Evolutionary conservation across 192 early-diverging fungal genomes (phyloP), one percentile per base, ranked within the genome.

Genomic region (Coemansia sp.): DNA sequence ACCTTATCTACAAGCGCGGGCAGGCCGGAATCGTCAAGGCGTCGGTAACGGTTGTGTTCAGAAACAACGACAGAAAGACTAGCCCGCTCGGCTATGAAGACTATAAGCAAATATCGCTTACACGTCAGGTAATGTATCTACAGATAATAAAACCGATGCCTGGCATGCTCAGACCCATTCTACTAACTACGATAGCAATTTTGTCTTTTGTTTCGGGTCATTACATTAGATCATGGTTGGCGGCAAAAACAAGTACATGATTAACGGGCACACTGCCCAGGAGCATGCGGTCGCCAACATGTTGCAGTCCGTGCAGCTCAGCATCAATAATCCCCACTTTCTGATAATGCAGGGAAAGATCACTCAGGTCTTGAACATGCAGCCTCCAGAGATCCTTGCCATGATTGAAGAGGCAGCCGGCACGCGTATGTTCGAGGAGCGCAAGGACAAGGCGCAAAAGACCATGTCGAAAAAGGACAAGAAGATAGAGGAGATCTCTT

Each of bases 281-380:
- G 92, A 95, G 62, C 89, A 96, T 59, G 87, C 88, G 17, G 94
- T 99, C 2, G 86, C 88, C 53, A 94, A 87, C 63, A 74, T 99
- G 56, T 94, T 98, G 47, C 96, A 99, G 62, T 97, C 95, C 14
- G 96, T 99, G 5, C 92, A 94, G 70, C 89, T 99, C 29, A 98
- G 96, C 75, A 92, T 99, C 79, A 96, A 99, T 83, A 97, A 99
- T 67, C 97, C 97, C 15, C 95, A 99, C 73, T 99, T 99, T 72
- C 71, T 99, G 55, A 99, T 99, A 61, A 97, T 97, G 96, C 97
- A 99, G 81, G 97, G 96, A 36, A 79, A 87, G 50, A 98, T 99
- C 61, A 99, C 96, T n/a, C 94, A 98, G 62, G 96, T 99, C 10
- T 84, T 99, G n/a, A 98, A 97, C 69, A 99, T 99, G 97, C 95